Evolutionary conservation across 768 basidiomycete species (phyloP), one percentile per base, ranked within the genome.

Genomic region (Lyophyllum atratum): DNA sequence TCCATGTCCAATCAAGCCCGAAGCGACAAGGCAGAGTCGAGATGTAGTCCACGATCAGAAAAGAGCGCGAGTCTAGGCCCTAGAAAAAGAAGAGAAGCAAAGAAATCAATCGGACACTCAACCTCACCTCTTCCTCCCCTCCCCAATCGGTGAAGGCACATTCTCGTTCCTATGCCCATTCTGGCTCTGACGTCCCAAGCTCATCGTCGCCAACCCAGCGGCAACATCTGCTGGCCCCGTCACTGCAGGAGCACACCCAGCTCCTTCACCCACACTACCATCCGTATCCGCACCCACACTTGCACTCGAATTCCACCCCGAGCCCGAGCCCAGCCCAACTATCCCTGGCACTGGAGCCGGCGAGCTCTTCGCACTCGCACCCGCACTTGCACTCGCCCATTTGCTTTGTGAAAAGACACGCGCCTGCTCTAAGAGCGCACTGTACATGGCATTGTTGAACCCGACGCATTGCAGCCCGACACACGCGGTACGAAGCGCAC

Each of bases 381-480:
- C 46, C 21, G 54, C 42, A 11, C 5, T 29, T 6, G 52, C 46
- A 34, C 56, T 71, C 72, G 47, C 54, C 76, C 73, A 74, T 50
- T 75, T 75, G 43, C 76, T 71, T 63, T 75, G 73, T 22, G 67
- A 66, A 54, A 76, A 85, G 54, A 76, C 76, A 31, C 71, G 72
- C 45, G 87, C 83, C 57, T 89, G 86, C 37, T 89, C 87, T 44
- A 91, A 74, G 33, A 91, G 73, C 12, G 82, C 79, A 44, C 77
- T 77, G 68, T 91, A 92, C 63, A 90, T 74, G 28, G 72, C 70
- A 54, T 84, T 78, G 70, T 84, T 90, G 78, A 92, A 92, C 2
- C 90, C 87, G 50, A 90, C 79, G 67, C 90, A 92, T 60, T 88
- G 87, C 46, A 92, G 72, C 4, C 83, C 90, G 54, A 92, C 72